Base-by-base conservation (phyloP, 2,329 filamentous ascomycete species). In the Coniochaeta prunicola region DNA sequence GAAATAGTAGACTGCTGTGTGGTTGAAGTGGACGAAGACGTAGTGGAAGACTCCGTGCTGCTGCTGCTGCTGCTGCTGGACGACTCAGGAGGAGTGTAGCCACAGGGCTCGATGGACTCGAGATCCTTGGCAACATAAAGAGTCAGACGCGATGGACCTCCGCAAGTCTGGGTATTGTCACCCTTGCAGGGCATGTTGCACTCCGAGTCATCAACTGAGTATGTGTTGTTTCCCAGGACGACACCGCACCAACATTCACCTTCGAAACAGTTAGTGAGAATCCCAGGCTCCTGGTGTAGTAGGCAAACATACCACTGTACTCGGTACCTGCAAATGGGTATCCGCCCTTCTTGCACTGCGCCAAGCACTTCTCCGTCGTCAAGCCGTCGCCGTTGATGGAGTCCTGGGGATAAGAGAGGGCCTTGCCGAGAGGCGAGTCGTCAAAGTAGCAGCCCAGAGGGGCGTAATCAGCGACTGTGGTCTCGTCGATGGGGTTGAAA, bases 381-480 rank as follows among this genome's bases (percentile, higher is more conserved):
- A 81, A 68, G 34, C 62, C 67, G 19, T 64, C 61, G 15, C 65
- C 59, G 31, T 73, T 67, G 17, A 80, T 60, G 42, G 70, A 63
- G 48, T 74, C 65, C 66, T 77, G 71, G 21, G 69, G 70, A 67
- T 76, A 80, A 28, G 73, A 72, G 53, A 83, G 72, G 28, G 80
- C 75, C 55, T 75, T 76, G 42, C 77, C 75, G 57, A 71, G 62
- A 54, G 61, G 62, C 21, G 72, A 73, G 58, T 73, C 66, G 61
- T 82, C 80, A 30, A 73, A 76, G 65, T 81, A 87, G 73, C 87
- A 90, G 58, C 87, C 87, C n/a, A 80, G 68, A 63, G 83, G 79
- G 48, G 75, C 73, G 76, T 85, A 90, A 53, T 78, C 75, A 57
- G 75, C 74, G 50, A 80, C 73, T 26, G 76, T 78, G 28, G 79